Evolutionary conservation across 2,329 filamentous ascomycete species (phyloP).

Genomic region (Ophiostoma ulmi): DNA sequence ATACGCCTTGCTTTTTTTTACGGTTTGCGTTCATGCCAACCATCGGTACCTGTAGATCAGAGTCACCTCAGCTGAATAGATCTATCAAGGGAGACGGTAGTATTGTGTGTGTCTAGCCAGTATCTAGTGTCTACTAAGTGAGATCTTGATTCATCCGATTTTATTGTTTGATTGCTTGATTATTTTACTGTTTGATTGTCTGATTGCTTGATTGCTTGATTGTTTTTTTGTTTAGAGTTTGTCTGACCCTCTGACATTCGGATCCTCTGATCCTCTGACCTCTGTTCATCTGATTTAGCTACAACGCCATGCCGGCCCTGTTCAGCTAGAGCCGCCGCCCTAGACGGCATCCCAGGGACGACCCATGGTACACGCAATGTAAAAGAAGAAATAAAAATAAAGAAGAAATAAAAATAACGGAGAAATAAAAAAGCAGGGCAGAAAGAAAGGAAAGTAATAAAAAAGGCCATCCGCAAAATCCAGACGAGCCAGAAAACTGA

Average conservation of each 20-base stretch:
- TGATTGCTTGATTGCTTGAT: background rate
- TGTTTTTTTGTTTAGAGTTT: too few relatives aligned
- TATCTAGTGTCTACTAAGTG: too few relatives aligned
- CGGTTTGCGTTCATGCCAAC: background rate
- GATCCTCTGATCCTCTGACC: too few relatives aligned
- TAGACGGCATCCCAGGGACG: background rate
- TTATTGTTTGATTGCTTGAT: background rate
- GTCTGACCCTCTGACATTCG: too few relatives aligned
- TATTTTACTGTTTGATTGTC: background rate
- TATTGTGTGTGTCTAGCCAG: background rate
- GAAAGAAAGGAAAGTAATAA: background rate
- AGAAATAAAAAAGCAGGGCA: background rate
- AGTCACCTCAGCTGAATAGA: background rate
- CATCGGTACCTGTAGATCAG: conserved; percentile 2
- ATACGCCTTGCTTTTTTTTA: background rate
- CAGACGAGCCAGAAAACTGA: background rate
- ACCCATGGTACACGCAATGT: background rate
- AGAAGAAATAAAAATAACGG: background rate
- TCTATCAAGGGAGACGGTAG: background rate
- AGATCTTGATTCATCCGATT: background rate
- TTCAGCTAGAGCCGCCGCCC: conserved; percentile 1
- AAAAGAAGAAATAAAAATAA: background rate
- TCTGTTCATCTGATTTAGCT: too few relatives aligned
- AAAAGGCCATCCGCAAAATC: background rate
- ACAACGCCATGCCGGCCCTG: conserved; percentile 3